Evolutionary conservation across 345 rosid genomes (phyloP).

Genomic region (Eutrema yunnanense): DNA sequence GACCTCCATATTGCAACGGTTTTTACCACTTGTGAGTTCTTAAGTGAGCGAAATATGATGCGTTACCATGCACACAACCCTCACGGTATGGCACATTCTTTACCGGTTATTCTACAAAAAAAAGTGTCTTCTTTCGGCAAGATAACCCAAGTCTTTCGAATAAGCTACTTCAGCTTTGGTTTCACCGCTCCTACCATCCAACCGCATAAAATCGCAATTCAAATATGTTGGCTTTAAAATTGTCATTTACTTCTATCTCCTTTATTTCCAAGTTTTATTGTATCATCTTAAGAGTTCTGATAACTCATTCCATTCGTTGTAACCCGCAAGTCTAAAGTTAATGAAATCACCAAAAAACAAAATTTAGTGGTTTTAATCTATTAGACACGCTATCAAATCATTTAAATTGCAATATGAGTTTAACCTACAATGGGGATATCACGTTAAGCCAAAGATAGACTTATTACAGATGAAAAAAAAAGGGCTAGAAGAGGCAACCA

Average conservation of each 20-base stretch:
- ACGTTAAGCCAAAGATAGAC: not conserved
- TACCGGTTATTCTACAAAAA: not conserved
- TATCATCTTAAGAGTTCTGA: too few species aligned
- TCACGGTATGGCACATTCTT: not conserved
- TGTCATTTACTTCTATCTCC: not conserved
- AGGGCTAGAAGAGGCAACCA: conserved; percentile 11
- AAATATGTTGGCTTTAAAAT: not conserved
- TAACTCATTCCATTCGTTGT: too few species aligned
- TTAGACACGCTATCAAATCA: not conserved
- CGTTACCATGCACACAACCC: not conserved
- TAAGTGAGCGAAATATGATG: too few species aligned
- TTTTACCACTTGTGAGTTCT: not conserved
- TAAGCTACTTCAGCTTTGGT: not conserved
- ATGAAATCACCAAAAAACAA: too few species aligned
- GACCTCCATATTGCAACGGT: not conserved
- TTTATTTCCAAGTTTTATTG: too few species aligned
- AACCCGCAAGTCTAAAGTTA: too few species aligned
- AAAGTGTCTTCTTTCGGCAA: not conserved
- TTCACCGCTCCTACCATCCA: too few species aligned
- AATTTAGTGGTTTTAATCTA: not conserved
- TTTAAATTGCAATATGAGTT: not conserved
- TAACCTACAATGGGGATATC: not conserved
- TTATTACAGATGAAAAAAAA: not conserved
- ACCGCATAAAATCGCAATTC: too few species aligned
- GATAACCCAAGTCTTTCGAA: not conserved